Conservation (phyloP, 257 asterid genomes). For the Anisodus acutangulus region DNA sequence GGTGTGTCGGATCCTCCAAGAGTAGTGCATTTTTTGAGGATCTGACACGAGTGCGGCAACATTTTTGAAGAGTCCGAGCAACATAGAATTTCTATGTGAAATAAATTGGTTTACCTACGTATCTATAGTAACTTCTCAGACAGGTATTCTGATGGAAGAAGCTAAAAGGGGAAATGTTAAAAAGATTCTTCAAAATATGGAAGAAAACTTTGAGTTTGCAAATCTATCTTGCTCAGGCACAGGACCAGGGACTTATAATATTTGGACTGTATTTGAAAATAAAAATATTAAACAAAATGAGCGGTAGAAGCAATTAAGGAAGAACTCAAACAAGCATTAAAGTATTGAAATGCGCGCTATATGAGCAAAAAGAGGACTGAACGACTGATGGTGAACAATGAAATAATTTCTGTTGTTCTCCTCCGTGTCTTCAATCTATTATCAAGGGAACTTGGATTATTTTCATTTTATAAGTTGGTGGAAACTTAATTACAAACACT, state of each 20-base stretch:
- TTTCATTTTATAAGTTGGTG: not conserved
- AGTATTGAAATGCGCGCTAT: not conserved
- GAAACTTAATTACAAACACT: not conserved
- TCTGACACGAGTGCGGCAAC: no score
- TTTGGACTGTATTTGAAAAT: not conserved
- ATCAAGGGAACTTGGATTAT: not conserved
- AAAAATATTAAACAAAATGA: not conserved
- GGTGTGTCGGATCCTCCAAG: no score
- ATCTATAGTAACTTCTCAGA: not conserved
- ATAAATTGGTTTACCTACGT: no score
- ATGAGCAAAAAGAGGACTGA: not conserved
- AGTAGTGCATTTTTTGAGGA: no score
- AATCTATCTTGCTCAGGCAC: not conserved
- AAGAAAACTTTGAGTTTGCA: not conserved
- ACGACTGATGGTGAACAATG: not conserved
- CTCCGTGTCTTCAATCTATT: not conserved
- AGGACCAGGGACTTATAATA: not conserved
- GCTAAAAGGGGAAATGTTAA: no score
- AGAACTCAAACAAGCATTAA: not conserved
- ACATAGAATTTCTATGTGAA: no score
- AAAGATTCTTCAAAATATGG: not conserved
- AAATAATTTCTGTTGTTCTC: not conserved
- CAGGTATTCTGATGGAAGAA: not conserved
- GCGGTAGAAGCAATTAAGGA: not conserved
- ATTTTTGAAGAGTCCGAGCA: no score